phyloP scores from a whole-genome alignment of 495 filamentous ascomycete species.

The Lentithecium fluviatile region DNA sequence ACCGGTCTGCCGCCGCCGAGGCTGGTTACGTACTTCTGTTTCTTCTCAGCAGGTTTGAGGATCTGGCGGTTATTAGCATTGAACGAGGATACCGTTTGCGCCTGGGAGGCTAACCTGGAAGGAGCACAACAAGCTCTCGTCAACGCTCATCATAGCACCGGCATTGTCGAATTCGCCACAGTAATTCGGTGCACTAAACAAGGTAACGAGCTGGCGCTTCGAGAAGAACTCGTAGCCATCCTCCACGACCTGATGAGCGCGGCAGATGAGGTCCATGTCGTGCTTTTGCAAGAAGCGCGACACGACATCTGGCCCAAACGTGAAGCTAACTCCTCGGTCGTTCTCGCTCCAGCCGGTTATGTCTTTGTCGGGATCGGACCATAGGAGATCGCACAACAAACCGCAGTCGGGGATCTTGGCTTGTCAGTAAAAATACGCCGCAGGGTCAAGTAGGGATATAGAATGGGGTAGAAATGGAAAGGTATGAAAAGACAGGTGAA shows the following conservation, averaged over 20 bases:
- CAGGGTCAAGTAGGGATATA: too few species aligned
- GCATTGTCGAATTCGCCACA: slow-evolving; percentile 99
- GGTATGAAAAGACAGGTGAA: too few species aligned
- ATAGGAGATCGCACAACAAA: slow-evolving; percentile 93
- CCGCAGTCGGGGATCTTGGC: slow-evolving; percentile 95
- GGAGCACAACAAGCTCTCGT: slow-evolving; percentile 95
- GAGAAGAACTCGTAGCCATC: slow-evolving; percentile 99
- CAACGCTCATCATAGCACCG: slow-evolving; percentile 99
- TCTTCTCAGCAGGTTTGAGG: slow-evolving; percentile 99
- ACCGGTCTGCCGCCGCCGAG: slow-evolving; percentile 81
- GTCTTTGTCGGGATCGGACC: slow-evolving; percentile 99
- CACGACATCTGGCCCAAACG: slow-evolving; percentile 98
- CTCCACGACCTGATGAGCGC: slow-evolving; percentile 98
- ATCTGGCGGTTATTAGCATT: slow-evolving; percentile 58
- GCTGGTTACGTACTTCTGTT: slow-evolving; percentile 99
- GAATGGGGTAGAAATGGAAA: too few species aligned
- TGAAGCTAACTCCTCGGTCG: slow-evolving; percentile 97
- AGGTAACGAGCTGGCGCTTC: slow-evolving; percentile 93
- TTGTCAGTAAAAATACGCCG: slow-evolving; percentile 47
- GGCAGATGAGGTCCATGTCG: slow-evolving; percentile 99
- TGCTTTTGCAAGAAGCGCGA: slow-evolving; percentile 99
- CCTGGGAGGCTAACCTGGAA: slow-evolving; percentile 74
- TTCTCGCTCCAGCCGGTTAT: slow-evolving; percentile 99
- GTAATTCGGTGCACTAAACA: slow-evolving; percentile 98
- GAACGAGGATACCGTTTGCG: not conserved